Base-by-base conservation (phyloP, 164 flowering plant genomes). In the Euptelea pleiosperma region DNA sequence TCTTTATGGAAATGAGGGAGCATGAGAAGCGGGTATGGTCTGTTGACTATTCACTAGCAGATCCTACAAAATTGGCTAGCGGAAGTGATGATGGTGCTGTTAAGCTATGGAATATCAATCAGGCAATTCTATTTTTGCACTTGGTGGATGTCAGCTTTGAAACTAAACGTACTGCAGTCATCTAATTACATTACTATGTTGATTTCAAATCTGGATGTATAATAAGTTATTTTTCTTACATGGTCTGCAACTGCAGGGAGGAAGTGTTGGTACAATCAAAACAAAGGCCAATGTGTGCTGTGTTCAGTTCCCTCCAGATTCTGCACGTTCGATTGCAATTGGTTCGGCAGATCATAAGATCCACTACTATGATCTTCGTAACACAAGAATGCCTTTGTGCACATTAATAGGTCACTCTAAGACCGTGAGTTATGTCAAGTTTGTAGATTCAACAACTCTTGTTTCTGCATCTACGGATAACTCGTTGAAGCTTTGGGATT, bases 61-160 rank as follows among this genome's bases (percentile, higher is more conserved):
- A 91, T 70, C 99, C 97, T 40, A 94, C 96, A 39, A 58, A 82
- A 70, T 72, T 94, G 75, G 99, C 97, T 1, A 94, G 99, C 57
- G 99, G 97, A 58, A 91, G 99, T 61, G 97, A 94, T 52, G 99
- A 94, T 75, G 76, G 95, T 55, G 76, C 93, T 40, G 96, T 94
- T 49, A 94, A 94, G 79, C 97, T 94, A 40, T 94, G 99, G 99
- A 94, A 80, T 78, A 87, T 89, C 83, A 94, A 91, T 89, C 99
- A 94, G 99, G 99, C 96, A 89, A 90, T 84, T 83, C 77, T 82
- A 84, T 69, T 85, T 76, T 78, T 80, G 81, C 83, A 79, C 82
- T 85, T 82, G 85, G 83, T 85, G 94, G 84, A 78, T 88, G 77
- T 87, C 86, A 82, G 80, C 85, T 87, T 89, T 80, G 82, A 85